A percentile compares a stretch with the other conserved stretches of the same genome.
Evolutionary conservation across 768 basidiomycete species (phyloP).

Genomic region (Xerocomellus intermedius): DNA sequence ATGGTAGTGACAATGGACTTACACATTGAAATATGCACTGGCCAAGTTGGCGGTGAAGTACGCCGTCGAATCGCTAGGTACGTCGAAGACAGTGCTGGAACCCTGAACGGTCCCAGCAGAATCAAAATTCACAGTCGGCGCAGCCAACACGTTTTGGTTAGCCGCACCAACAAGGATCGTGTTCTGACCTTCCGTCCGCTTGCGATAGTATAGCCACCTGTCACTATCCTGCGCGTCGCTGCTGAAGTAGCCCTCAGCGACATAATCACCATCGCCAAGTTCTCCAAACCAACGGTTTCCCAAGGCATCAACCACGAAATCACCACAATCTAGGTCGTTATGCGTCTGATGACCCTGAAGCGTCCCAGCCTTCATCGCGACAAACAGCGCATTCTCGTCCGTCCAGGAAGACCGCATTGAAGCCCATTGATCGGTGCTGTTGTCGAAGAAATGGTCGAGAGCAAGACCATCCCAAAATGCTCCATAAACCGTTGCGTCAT

Average conservation of each 20-base stretch:
- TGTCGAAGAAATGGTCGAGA: slow-evolving; percentile 81
- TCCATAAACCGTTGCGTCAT: slow-evolving; percentile 76
- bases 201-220: slow-evolving; percentile 94
- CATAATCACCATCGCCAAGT: slow-evolving; percentile 86
- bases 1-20: slow-evolving; percentile 31
- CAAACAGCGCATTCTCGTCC: slow-evolving; percentile 74
- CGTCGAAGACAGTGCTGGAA: slow-evolving; percentile 73
- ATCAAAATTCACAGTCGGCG: slow-evolving; percentile 56
- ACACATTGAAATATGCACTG: slow-evolving; percentile 74
- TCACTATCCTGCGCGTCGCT: slow-evolving; percentile 63
- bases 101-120: slow-evolving; percentile 68
- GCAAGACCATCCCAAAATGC: slow-evolving; percentile 89
- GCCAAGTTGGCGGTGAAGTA: slow-evolving; percentile 79
- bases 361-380: slow-evolving; percentile 86
- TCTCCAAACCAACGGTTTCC: slow-evolving; percentile 96
- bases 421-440: slow-evolving; percentile 76
- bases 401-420: slow-evolving; percentile 95
- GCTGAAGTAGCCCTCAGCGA: slow-evolving; percentile 72
- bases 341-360: slow-evolving; percentile 87
- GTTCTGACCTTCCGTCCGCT: slow-evolving; percentile 97
- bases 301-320: slow-evolving; percentile 93
- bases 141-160: slow-evolving; percentile 79
- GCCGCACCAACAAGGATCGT: slow-evolving; percentile 70
- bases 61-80: slow-evolving; percentile 68
- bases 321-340: slow-evolving; percentile 91